Evolutionary conservation across 192 early-diverging fungal species (phyloP).

Genomic region (Coemansia sp.): DNA sequence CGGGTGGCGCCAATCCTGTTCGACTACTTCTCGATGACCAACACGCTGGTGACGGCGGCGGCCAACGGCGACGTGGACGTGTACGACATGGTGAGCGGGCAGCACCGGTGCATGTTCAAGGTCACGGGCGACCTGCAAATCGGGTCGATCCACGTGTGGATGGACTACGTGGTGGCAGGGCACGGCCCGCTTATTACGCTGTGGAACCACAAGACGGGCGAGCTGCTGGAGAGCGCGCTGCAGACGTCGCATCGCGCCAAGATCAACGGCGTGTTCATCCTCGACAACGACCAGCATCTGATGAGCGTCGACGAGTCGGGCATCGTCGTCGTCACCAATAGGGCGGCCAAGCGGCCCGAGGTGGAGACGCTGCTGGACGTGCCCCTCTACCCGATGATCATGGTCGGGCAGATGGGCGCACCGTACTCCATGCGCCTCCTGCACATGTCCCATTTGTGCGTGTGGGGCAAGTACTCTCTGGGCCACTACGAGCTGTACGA

Average conservation of each 20-base stretch:
- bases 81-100: conserved; percentile 29
- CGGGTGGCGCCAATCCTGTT: conserved; percentile 25
- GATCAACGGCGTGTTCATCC: conserved; percentile 45
- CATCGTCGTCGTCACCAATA: conserved; percentile 37
- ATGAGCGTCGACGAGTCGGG: conserved; percentile 42
- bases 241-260: conserved; percentile 30
- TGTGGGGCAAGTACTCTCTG: conserved; percentile 47
- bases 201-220: conserved; percentile 51
- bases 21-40: conserved; percentile 35
- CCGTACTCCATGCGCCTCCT: conserved; percentile 53
- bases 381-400: conserved; percentile 46
- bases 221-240: conserved; percentile 25
- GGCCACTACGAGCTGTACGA: conserved; percentile 54
- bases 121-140: conserved; percentile 12
- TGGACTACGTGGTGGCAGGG: conserved; percentile 43
- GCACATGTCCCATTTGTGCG: conserved; percentile 52
- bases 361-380: conserved; percentile 42
- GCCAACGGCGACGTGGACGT: conserved; percentile 28
- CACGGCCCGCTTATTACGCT: conserved; percentile 36
- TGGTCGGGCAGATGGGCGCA: conserved; percentile 41
- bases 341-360: conserved; percentile 3
- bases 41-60: conserved; percentile 26
- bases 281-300: conserved; percentile 48
- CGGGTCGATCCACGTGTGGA: conserved; percentile 39
- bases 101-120: conserved; percentile 15